phyloP scores from a whole-genome alignment of 768 basidiomycete species.

The Pleurotus eryngii region DNA sequence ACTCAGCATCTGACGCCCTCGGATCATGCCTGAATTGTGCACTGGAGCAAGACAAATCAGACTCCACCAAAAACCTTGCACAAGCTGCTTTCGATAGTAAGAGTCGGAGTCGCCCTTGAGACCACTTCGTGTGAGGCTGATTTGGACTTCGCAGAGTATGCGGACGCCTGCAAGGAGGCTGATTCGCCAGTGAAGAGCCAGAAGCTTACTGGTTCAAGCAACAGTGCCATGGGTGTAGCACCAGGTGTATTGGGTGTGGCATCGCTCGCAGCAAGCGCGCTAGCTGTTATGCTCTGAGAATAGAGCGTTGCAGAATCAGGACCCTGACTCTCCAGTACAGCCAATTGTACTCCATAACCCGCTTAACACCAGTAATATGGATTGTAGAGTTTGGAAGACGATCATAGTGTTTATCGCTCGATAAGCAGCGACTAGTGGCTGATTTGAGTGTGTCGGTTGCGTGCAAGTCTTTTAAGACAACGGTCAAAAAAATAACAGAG shows the following conservation, averaged over 20 bases:
- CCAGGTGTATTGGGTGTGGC: neutral
- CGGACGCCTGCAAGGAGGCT: neutral
- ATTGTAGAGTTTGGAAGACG: no score
- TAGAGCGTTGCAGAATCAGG: no score
- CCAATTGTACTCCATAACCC: no score
- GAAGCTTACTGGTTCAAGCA: neutral
- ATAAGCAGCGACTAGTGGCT: no score
- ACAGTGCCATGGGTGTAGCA: neutral
- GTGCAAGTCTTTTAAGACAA: no score
- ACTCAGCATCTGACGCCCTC: neutral
- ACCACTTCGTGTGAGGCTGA: no score
- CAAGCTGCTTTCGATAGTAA: neutral
- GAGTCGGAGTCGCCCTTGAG: neutral
- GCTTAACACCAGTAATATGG: no score
- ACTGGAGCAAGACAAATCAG: neutral
- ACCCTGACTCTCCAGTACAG: no score
- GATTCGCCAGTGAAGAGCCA: neutral
- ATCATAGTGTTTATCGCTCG: no score
- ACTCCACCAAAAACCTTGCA: neutral
- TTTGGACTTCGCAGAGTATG: neutral
- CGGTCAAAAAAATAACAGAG: no score
- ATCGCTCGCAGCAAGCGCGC: neutral
- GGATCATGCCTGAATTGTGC: neutral
- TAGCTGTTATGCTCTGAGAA: neutral
- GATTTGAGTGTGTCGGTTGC: no score